Percentiles rank a stretch among this genome's conserved stretches.
phyloP scores from a whole-genome alignment of 352 stramenopile species.

The Globisporangium sylvaticum region DNA sequence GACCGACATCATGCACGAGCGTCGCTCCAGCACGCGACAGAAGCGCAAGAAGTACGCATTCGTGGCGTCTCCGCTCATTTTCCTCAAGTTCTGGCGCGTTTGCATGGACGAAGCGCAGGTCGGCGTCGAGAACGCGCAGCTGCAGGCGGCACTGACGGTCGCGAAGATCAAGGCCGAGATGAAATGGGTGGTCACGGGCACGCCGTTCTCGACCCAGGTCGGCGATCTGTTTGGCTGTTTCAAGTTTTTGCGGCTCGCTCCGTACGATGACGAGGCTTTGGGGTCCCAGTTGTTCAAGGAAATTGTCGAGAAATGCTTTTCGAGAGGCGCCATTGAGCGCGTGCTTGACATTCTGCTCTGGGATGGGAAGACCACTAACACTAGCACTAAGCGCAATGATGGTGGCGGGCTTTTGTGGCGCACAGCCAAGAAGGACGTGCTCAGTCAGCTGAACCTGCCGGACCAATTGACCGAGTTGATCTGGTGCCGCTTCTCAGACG shows the following conservation, averaged over 20 bases:
- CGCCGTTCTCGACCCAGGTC: conserved; percentile 79
- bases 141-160: conserved; percentile 81
- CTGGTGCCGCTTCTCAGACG: conserved; percentile 67
- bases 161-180: conserved; percentile 53
- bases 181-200: conserved; percentile 90
- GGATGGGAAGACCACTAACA: conserved; percentile 18
- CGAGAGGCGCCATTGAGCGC: conserved; percentile 33
- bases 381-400: neutral
- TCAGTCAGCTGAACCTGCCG: conserved; percentile 61
- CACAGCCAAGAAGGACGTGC: conserved; percentile 69
- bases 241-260: conserved; percentile 55
- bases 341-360: conserved; percentile 50
- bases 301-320: conserved; percentile 32
- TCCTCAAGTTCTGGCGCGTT: conserved; percentile 87
- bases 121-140: conserved; percentile 73
- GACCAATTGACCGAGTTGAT: conserved; percentile 48
- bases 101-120: conserved; percentile 93
- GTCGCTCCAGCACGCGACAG: conserved; percentile 58
- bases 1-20: conserved; percentile 25
- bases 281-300: conserved; percentile 34
- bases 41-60: conserved; percentile 78
- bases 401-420: conserved; percentile 66
- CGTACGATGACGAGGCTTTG: conserved; percentile 32
- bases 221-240: conserved; percentile 86
- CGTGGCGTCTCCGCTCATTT: conserved; percentile 83